These are phyloP conservation scores for Amniculicola lignicola DNA, from an alignment of 495 filamentous ascomycete species.

Conservation along the genomic window DNA sequence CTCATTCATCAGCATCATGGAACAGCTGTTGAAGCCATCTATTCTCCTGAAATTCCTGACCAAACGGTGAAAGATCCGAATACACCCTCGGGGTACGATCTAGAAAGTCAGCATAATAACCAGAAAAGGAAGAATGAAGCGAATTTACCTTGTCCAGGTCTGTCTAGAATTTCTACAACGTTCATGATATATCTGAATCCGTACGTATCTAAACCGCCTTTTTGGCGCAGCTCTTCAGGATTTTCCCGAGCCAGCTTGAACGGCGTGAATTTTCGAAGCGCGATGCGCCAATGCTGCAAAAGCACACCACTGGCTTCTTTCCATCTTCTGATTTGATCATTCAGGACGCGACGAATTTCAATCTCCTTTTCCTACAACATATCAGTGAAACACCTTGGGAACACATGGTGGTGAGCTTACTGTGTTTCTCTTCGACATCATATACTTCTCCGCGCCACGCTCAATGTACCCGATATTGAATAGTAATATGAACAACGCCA, in stretches of 20 bases:
- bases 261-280: conserved; percentile 24
- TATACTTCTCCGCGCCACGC: conserved; percentile 23
- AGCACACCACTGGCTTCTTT: no score
- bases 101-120: no score
- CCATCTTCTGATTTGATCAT: no score
- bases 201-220: conserved; percentile 10
- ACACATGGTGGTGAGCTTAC: conserved; percentile 10
- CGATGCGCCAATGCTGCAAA: conserved; percentile 22
- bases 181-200: conserved; percentile 14
- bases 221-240: conserved; percentile 10
- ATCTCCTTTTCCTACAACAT: no score
- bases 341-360: no score
- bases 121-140: neutral
- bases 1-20: no score
- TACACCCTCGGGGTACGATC: no score
- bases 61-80: no score
- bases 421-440: conserved; percentile 26
- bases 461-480: conserved; percentile 32
- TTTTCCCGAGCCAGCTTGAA: conserved; percentile 30
- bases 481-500: conserved; percentile 28
- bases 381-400: no score
- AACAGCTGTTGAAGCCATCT: no score
- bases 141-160: conserved; percentile 5
- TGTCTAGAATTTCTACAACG: conserved; percentile 3
- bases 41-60: no score